Evolutionary conservation across 2,329 filamentous ascomycete genomes (phyloP).

Genomic region (Fusarium coffeatum): DNA sequence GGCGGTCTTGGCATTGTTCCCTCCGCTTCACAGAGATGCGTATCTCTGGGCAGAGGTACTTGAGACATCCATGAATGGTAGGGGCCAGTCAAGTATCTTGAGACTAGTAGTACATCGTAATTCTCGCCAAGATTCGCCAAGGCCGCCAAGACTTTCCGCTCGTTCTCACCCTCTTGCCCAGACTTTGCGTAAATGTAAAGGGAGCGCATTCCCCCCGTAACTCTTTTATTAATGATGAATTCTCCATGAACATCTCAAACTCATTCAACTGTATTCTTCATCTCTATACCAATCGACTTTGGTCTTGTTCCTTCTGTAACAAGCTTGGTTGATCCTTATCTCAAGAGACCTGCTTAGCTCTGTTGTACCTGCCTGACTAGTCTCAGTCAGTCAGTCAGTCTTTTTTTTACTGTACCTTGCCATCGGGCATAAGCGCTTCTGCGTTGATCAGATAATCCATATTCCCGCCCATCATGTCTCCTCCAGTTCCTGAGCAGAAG

Average conservation of each 20-base stretch:
- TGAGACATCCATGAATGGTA: not conserved
- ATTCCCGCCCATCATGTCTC: conserved; percentile 48
- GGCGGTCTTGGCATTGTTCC: conserved; percentile 51
- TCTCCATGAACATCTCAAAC: conserved; percentile 44
- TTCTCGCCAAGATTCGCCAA: conserved; percentile 50
- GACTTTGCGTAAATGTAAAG: conserved; percentile 53
- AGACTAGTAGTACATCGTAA: conserved; percentile 32
- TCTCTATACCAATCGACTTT: conserved; percentile 8
- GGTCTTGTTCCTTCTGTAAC: conserved; percentile 8
- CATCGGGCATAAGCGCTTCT: conserved; percentile 11
- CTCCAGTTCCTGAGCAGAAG: conserved; percentile 47
- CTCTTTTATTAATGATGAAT: conserved; percentile 37
- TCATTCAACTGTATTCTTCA: conserved; percentile 12
- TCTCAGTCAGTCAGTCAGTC: conserved; percentile 19
- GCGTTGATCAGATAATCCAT: conserved; percentile 37
- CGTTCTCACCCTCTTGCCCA: conserved; percentile 52
- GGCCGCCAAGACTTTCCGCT: conserved; percentile 55
- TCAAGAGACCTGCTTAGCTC: conserved; percentile 7
- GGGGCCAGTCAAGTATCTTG: conserved; percentile 8
- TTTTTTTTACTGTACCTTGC: not conserved
- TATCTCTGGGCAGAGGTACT: conserved; percentile 37
- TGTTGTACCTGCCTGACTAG: conserved; percentile 28
- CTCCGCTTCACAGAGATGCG: conserved; percentile 44
- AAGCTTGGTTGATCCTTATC: not conserved
- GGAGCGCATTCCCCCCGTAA: conserved; percentile 49